Percentiles rank a stretch among this genome's conserved stretches.
Conservation (phyloP, 495 filamentous ascomycete genomes). For the Schizothecium vesticola region DNA sequence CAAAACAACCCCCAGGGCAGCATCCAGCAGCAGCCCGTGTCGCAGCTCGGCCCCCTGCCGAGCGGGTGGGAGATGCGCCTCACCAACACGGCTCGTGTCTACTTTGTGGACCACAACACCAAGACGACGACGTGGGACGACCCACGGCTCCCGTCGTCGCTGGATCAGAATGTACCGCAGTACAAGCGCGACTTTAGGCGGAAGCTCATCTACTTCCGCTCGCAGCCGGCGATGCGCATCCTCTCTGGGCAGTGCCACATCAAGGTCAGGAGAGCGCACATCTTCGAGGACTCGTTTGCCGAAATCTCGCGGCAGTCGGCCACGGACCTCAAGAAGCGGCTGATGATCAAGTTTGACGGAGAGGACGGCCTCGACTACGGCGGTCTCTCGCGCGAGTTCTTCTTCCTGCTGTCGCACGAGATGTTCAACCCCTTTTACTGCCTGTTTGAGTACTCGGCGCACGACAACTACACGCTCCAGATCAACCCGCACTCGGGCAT, state of each 20-base stretch:
- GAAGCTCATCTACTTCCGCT: conserved; percentile 98
- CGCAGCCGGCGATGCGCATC: conserved; percentile 92
- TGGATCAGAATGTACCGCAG: conserved; percentile 97
- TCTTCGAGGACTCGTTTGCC: conserved; percentile 97
- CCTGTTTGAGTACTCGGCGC: conserved; percentile 98
- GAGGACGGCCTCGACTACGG: conserved; percentile 98
- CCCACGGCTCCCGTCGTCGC: conserved; percentile 85
- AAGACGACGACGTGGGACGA: conserved; percentile 99
- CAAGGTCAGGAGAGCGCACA: conserved; percentile 92
- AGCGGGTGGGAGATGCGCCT: conserved; percentile 99
- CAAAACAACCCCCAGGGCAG: conserved; percentile 72
- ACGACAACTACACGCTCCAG: conserved; percentile 99
- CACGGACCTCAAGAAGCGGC: conserved; percentile 91
- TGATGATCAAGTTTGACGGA: conserved; percentile 99
- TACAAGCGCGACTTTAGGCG: conserved; percentile 98
- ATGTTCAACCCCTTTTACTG: conserved; percentile 99
- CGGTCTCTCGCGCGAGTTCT: conserved; percentile 98
- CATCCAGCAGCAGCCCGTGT: conserved; percentile 96
- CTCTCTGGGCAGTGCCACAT: conserved; percentile 95
- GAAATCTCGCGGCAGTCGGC: conserved; percentile 97
- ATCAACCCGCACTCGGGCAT: conserved; percentile 99
- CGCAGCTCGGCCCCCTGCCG: conserved; percentile 90
- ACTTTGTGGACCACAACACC: conserved; percentile 99
- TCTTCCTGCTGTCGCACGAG: conserved; percentile 99
- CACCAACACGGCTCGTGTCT: conserved; percentile 94